Evolutionary conservation across 495 filamentous ascomycete genomes (phyloP), one percentile per base, ranked within the genome.

Genomic region (Lasiosphaeria hispida): DNA sequence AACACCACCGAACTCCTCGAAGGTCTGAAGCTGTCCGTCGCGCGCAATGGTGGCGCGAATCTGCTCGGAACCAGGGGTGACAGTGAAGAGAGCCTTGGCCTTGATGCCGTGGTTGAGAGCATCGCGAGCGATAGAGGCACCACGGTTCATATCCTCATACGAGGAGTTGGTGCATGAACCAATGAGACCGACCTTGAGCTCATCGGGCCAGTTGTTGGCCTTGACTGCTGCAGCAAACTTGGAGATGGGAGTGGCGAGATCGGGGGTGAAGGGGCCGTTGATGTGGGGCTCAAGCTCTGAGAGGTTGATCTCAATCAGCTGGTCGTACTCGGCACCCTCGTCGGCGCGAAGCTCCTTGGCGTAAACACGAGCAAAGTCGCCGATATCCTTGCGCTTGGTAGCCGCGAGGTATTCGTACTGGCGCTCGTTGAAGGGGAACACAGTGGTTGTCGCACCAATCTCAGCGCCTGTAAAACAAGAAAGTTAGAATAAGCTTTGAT

Each of bases 141-240:
- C 89, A 62, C 95, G 91, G 65, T 87, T 89, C 94, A 99, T 97
- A 70, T 99, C 94, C 80, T 99, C 95, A 75, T 99, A 99, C 30
- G 92, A 97, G 42, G 91, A 96, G 85, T 99, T 99, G 65, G 94
- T 99, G 89, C 94, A 99, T 70, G 94, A 97, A 55, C 94, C 94
- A 68, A 99, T 93, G 48, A 93, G 75, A 70, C 95, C 95, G 65
- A 96, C 95, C 83, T 96, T 97, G 65, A 98, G 79, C 74, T 97
- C 93, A 74, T 96, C 87, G 40, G 94, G 94, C 94, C 94, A 98
- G 75, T 87, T 87, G 77, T 98, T 96, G 64, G 83, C 79, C 82
- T 93, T 88, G 61, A 93, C 94, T 65, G 94, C 90, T 72, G 92
- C 87, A 75, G 91, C 91, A 78, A 97, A 97, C 80, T 97, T 89